Evolutionary conservation across 2,329 filamentous ascomycete genomes (phyloP), one percentile per base, ranked within the genome.

Genomic region (Exophiala xenobiotica): DNA sequence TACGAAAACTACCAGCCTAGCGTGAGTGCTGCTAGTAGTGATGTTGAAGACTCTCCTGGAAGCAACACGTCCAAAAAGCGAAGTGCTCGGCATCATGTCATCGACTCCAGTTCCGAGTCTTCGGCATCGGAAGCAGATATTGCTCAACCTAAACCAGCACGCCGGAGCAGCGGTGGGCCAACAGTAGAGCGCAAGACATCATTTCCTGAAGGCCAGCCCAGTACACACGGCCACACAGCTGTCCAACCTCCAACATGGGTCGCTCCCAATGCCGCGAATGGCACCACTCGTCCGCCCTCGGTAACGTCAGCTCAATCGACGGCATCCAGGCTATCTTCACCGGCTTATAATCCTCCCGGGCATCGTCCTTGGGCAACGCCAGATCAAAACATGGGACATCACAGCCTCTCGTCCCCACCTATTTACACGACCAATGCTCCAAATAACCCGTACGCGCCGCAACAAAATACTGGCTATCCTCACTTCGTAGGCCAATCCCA

Each of bases 11-110:
- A 66, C 46, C 69, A 71, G 52, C 59, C 61, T 20, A 61, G 46
- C 38, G 65, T 69, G n/a, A 64, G 60, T 14, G 67, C 70, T 9
- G 59, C 48, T 7, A 66, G 67, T 48, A 70, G 63, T 37, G 69
- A 71, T 22, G 50, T 62, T 5, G 68, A 66, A 56, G 50, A 57
- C 54, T 48, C 63, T 54, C 42, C 59, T 54, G 45, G 51, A 18
- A 51, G 56, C 51, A 27, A 33, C 7, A 41, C 44, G 27, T 59
- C 53, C 20, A 60, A 54, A 43, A 57, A 57, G 42, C 48, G 37
- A 27, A 31, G 49, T 8, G 26, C 56, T 18, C 49, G 42, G 19
- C 59, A 50, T 7, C 57, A 63, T 54, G 26, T 59, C 11, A 57
- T 63, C 20, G 51, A 60, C 26, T 62, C 61, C 2, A 49, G 45